phyloP scores from a whole-genome alignment of 139 green algal genomes.

The Auxenochlorella pyrenoidosa region DNA sequence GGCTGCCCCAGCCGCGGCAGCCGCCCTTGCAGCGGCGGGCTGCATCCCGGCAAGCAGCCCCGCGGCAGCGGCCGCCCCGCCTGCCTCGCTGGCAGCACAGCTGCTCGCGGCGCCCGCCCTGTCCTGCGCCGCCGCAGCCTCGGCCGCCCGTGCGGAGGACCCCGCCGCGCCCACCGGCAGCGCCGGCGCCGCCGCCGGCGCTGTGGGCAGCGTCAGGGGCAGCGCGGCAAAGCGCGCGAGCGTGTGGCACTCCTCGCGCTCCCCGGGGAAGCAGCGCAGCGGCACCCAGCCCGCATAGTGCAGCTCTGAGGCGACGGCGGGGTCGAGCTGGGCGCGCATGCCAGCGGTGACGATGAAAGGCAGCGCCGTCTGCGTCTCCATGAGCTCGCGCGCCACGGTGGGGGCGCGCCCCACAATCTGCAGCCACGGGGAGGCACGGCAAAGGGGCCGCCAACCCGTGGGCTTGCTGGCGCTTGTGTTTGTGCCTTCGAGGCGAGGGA shows the following conservation, averaged over 20 bases:
- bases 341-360: background rate
- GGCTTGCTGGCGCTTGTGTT: background rate
- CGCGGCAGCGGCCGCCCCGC: background rate
- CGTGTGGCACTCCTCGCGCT: background rate
- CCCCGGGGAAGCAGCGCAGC: conserved; percentile 2
- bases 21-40: background rate
- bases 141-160: background rate
- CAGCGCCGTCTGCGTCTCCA: background rate
- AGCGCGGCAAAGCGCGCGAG: background rate
- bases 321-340: conserved; percentile 1
- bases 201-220: background rate
- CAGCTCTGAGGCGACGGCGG: conserved; percentile 1
- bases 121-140: background rate
- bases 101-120: background rate
- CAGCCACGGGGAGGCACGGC: too few species aligned
- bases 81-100: background rate
- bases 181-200: background rate
- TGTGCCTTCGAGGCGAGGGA: too few species aligned
- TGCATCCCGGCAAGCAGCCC: background rate
- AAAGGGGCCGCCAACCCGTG: background rate
- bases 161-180: background rate
- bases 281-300: background rate
- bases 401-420: conserved; percentile 25
- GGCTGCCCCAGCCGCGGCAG: background rate
- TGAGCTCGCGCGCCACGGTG: background rate